A percentile compares a stretch with the other conserved stretches of the same genome.
Conservation (phyloP, 495 filamentous ascomycete genomes). For the Trichoderma orchidacearum region DNA sequence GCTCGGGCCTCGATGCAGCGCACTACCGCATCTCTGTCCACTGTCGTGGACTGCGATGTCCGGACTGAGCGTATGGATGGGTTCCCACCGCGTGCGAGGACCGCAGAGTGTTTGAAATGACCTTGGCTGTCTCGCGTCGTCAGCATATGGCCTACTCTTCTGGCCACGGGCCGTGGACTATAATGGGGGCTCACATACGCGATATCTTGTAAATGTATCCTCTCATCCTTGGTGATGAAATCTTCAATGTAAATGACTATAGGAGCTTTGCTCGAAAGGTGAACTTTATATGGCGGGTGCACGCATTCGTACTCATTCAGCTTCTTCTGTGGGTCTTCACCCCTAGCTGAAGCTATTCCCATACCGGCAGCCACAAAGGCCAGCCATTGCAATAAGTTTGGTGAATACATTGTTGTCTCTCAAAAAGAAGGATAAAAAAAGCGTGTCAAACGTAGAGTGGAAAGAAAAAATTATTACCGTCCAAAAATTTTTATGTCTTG, state of each 20-base stretch:
- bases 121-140: conserved; percentile 10
- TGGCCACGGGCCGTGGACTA: background rate
- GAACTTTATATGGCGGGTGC: conserved; percentile 31
- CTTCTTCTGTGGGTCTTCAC: conserved; percentile 9
- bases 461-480: no score
- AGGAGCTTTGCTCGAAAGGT: conserved; percentile 38
- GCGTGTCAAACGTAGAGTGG: background rate
- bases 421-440: background rate
- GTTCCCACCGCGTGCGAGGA: conserved; percentile 16
- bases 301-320: conserved; percentile 17
- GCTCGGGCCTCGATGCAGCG: conserved; percentile 59
- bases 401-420: background rate
- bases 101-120: conserved; percentile 26
- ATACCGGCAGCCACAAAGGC: background rate
- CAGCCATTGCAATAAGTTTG: background rate
- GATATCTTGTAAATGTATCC: conserved; percentile 22
- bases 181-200: conserved; percentile 17
- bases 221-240: conserved; percentile 29
- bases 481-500: no score
- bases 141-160: background rate
- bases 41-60: conserved; percentile 30
- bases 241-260: conserved; percentile 41
- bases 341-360: background rate
- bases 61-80: conserved; percentile 18
- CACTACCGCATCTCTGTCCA: conserved; percentile 41